Conservation (phyloP, 805 yeast species). For the Ogataea pignaliae region DNA sequence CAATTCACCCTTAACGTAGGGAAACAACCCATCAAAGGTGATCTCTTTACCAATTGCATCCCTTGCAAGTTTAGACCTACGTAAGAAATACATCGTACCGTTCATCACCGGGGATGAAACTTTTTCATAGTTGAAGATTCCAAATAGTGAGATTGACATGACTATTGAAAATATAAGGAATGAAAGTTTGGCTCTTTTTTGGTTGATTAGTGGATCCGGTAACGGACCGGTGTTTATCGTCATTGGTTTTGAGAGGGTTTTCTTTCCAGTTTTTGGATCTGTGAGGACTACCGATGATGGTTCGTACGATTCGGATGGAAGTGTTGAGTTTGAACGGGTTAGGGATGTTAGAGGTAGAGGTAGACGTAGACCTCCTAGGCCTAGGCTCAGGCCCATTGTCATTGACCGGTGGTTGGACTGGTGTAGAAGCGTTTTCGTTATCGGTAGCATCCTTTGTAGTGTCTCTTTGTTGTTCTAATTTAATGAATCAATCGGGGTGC, state of each 20-base stretch:
- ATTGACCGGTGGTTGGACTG: too few relatives aligned
- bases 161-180: slow-evolving; percentile 51
- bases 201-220: slow-evolving; percentile 70
- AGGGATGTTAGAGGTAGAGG: too few relatives aligned
- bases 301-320: slow-evolving; percentile 15
- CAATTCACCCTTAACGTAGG: slow-evolving; percentile 85
- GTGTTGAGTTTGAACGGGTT: neutral
- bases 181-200: slow-evolving; percentile 45
- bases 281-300: slow-evolving; percentile 15
- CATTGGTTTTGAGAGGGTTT: slow-evolving; percentile 37
- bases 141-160: slow-evolving; percentile 51
- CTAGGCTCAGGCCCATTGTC: neutral
- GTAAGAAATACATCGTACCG: slow-evolving; percentile 78
- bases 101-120: slow-evolving; percentile 83
- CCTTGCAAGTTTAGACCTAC: slow-evolving; percentile 66
- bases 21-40: slow-evolving; percentile 66
- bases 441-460: too few relatives aligned
- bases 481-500: too few relatives aligned
- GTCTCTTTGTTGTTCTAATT: too few relatives aligned
- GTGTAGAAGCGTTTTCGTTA: too few relatives aligned
- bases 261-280: slow-evolving; percentile 20
- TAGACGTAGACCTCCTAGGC: too few relatives aligned
- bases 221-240: slow-evolving; percentile 66
- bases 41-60: slow-evolving; percentile 70
- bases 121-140: slow-evolving; percentile 91